These are phyloP conservation scores for Penicilliopsis zonata DNA, from an alignment of 495 filamentous ascomycete species.

Conservation along the genomic window DNA sequence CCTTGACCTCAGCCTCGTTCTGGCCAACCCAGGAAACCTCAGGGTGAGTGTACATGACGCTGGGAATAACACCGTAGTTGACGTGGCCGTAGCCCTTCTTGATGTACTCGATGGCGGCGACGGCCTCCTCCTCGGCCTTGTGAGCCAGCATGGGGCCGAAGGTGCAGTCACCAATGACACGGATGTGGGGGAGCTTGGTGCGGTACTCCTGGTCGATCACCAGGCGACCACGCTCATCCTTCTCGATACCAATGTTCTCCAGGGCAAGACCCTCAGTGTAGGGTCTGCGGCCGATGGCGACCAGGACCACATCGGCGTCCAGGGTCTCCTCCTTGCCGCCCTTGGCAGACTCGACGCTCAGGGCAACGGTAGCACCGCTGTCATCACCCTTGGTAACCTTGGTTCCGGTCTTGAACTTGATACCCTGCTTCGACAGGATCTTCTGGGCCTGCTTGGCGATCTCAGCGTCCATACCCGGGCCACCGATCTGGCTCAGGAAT, in stretches of 20 bases:
- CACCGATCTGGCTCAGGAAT: conserved; percentile 91
- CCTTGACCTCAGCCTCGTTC: conserved; percentile 93
- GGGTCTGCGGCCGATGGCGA: conserved; percentile 89
- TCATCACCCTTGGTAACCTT: conserved; percentile 85
- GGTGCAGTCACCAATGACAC: conserved; percentile 90
- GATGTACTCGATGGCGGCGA: conserved; percentile 91
- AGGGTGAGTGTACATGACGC: conserved; percentile 98
- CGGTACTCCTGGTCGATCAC: conserved; percentile 98
- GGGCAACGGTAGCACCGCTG: conserved; percentile 58
- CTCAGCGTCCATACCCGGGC: conserved; percentile 93
- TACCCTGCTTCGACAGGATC: conserved; percentile 89
- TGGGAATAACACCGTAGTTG: conserved; percentile 96
- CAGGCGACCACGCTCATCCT: conserved; percentile 84
- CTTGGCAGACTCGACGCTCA: conserved; percentile 86
- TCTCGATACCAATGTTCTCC: conserved; percentile 89
- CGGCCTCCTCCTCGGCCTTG: conserved; percentile 97
- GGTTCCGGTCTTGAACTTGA: conserved; percentile 95
- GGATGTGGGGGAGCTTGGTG: conserved; percentile 93
- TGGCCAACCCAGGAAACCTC: conserved; percentile 98
- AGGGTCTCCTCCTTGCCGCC: conserved; percentile 89
- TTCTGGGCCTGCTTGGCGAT: conserved; percentile 88
- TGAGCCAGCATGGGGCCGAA: conserved; percentile 99
- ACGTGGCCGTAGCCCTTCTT: conserved; percentile 96
- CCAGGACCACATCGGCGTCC: conserved; percentile 91
- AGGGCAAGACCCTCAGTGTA: conserved; percentile 86